phyloP scores from a whole-genome alignment of 306 rosid genomes.

The Acacia melanoxylon region DNA sequence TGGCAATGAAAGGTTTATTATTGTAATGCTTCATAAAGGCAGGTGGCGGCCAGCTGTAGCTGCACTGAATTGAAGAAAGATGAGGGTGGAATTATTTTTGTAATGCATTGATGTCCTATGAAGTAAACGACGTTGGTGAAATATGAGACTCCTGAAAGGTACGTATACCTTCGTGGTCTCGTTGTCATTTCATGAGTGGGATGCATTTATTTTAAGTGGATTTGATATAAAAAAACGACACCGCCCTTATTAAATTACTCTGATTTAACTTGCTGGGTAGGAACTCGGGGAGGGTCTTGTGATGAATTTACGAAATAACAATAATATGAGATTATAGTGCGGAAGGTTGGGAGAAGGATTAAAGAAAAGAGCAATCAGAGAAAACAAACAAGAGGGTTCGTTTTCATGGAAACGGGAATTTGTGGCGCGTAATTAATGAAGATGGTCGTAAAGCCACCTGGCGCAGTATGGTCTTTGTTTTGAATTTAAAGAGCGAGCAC shows the following conservation, averaged over 20 bases:
- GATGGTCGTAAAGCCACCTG: not conserved
- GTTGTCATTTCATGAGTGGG: constrained; percentile 26
- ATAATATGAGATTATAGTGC: not conserved
- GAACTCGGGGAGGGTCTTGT: not conserved
- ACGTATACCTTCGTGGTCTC: not conserved
- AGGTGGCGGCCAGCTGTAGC: not conserved
- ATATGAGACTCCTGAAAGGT: not conserved
- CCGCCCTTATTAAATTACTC: not conserved
- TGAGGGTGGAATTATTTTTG: too few species aligned
- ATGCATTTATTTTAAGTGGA: constrained; percentile 3
- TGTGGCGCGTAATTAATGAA: not conserved
- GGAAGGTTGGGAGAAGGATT: not conserved
- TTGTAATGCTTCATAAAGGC: not conserved
- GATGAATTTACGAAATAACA: not conserved
- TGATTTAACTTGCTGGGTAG: not conserved
- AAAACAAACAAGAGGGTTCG: constrained; percentile 21
- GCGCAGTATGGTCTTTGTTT: constrained; percentile 32
- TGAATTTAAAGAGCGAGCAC: not conserved
- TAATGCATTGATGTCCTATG: too few species aligned
- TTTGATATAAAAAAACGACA: not conserved
- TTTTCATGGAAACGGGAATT: constrained; percentile 32
- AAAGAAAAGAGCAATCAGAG: not conserved
- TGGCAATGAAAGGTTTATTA: too few species aligned
- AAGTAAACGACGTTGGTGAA: not conserved
- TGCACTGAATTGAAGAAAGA: not conserved